phyloP scores from a whole-genome alignment of 176 grass and related monocot genomes.

The Paspalum vaginatum region DNA sequence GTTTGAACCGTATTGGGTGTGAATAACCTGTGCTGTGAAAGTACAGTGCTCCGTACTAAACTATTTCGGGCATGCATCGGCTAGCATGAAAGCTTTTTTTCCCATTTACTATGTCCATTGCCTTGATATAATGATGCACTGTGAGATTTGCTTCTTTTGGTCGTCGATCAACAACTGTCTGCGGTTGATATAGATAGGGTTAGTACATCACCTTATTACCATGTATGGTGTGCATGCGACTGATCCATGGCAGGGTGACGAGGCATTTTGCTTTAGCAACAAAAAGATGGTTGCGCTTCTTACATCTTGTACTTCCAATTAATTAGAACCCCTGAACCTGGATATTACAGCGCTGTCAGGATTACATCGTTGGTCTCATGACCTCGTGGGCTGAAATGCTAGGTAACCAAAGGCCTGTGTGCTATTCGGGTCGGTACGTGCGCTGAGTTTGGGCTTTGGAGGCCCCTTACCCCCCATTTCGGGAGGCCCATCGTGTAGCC shows the following conservation, averaged over 20 bases:
- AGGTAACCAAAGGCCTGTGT: too few species aligned
- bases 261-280: too few species aligned
- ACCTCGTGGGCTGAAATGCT: too few species aligned
- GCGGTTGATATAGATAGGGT: neutral
- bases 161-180: neutral
- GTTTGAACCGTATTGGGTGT: neutral
- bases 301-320: too few species aligned
- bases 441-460: too few species aligned
- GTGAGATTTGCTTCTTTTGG: neutral
- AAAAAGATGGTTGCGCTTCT: too few species aligned
- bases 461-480: neutral
- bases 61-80: neutral
- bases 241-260: neutral
- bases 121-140: neutral
- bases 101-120: too few species aligned
- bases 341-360: too few species aligned
- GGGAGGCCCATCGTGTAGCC: neutral
- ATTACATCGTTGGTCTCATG: too few species aligned
- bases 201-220: neutral
- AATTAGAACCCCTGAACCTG: too few species aligned
- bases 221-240: neutral
- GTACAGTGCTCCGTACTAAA: neutral
- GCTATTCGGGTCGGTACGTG: too few species aligned
- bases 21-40: neutral
- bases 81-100: neutral